Conservation (phyloP, 1,139 yeast genomes). For the Lodderomyces margitis region DNA sequence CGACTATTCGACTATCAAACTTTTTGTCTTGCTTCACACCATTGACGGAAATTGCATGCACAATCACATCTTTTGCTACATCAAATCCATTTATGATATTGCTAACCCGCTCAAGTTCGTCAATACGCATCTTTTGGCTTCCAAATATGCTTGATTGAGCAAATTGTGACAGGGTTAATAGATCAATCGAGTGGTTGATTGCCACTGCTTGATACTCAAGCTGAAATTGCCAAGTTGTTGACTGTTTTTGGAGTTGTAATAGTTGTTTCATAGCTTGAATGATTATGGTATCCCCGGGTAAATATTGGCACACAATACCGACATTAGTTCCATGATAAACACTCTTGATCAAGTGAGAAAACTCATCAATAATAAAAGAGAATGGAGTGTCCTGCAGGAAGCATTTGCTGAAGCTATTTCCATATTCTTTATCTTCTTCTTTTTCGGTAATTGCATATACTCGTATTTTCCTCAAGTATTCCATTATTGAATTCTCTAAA, state of each 20-base stretch:
- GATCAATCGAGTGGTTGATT: conserved; percentile 5
- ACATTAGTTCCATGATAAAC: conserved; percentile 20
- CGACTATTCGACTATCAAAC: conserved; percentile 5
- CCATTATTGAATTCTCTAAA: conserved; percentile 54
- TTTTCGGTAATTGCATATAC: conserved; percentile 24
- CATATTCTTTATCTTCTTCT: conserved; percentile 3
- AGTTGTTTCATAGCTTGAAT: conserved; percentile 2
- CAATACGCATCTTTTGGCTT: conserved; percentile 24
- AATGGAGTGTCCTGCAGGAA: conserved; percentile 14
- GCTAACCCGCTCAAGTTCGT: conserved; percentile 7
- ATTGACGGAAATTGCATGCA: conserved; percentile 6
- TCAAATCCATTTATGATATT: conserved; percentile 2
- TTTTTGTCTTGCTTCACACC: background rate
- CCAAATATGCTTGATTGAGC: background rate
- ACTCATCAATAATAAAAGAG: conserved; percentile 21
- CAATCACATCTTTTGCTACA: background rate
- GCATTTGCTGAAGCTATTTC: conserved; percentile 21
- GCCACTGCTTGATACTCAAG: conserved; percentile 11
- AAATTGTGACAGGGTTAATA: conserved; percentile 12
- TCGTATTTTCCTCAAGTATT: conserved; percentile 37
- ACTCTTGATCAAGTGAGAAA: conserved; percentile 19
- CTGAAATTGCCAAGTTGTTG: conserved; percentile 6
- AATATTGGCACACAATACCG: conserved; percentile 17
- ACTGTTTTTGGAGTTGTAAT: background rate
- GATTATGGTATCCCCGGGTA: conserved; percentile 9